Evolutionary conservation across 2,329 filamentous ascomycete genomes (phyloP).

Genomic region (Sphaerostilbella broomeana): DNA sequence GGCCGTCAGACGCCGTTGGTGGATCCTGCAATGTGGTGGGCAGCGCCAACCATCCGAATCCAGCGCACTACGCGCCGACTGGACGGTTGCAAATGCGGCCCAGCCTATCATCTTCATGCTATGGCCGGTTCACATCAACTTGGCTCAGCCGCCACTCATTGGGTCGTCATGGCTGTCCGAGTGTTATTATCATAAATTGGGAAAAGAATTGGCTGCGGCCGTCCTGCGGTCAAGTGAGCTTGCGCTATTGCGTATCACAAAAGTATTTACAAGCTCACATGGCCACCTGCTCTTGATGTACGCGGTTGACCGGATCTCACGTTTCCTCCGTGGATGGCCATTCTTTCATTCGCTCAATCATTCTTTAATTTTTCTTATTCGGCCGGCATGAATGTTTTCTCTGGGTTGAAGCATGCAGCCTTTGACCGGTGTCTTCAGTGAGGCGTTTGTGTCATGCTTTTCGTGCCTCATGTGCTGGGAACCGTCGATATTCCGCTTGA

Average conservation of each 20-base stretch:
- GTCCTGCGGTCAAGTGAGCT: slow-evolving; percentile 15
- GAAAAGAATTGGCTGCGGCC: slow-evolving; percentile 14
- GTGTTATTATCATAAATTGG: slow-evolving; percentile 12
- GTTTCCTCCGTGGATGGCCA: slow-evolving; percentile 17
- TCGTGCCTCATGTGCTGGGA: slow-evolving; percentile 41
- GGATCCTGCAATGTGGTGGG: slow-evolving; percentile 30
- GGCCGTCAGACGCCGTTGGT: slow-evolving; percentile 32
- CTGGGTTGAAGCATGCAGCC: slow-evolving; percentile 32
- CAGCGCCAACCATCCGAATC: slow-evolving; percentile 32
- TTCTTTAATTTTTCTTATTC: slow-evolving; percentile 13
- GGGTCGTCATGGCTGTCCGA: slow-evolving; percentile 10
- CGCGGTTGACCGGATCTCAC: slow-evolving; percentile 11
- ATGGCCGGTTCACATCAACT: slow-evolving; percentile 19
- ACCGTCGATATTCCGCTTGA: slow-evolving; percentile 32
- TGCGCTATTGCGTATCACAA: slow-evolving; percentile 10
- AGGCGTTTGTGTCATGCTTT: slow-evolving; percentile 41
- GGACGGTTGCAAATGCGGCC: slow-evolving; percentile 22
- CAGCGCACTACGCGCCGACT: slow-evolving; percentile 31
- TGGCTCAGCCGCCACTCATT: slow-evolving; percentile 17
- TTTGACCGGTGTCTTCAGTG: slow-evolving; percentile 36
- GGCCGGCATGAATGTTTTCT: slow-evolving; percentile 14
- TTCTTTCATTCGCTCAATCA: slow-evolving; percentile 17
- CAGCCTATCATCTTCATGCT: slow-evolving; percentile 25
- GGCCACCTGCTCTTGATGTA: slow-evolving; percentile 14
- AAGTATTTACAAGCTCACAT: slow-evolving; percentile 12